These are phyloP conservation scores for Starmerella gropengiesseri DNA, from an alignment of 805 yeast genomes.

Conservation along the genomic window DNA sequence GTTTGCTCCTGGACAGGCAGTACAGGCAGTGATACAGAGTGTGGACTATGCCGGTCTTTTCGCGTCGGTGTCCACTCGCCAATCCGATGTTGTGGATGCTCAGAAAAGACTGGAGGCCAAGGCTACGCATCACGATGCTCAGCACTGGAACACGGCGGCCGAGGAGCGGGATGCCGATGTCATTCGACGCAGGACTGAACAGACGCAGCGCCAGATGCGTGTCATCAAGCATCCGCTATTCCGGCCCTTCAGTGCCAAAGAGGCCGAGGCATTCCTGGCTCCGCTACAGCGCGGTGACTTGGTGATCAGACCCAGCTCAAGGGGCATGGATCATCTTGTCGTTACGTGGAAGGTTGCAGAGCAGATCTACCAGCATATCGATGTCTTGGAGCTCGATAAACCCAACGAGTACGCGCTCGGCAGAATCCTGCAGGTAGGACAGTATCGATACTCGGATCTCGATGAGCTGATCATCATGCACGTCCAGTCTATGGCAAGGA, in stretches of 20 bases:
- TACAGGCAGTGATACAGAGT: slow-evolving; percentile 65
- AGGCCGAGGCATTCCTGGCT: slow-evolving; percentile 89
- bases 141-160: slow-evolving; percentile 65
- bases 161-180: slow-evolving; percentile 54
- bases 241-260: slow-evolving; percentile 67
- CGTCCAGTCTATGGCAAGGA: slow-evolving; percentile 68
- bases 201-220: slow-evolving; percentile 58
- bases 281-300: slow-evolving; percentile 82
- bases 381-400: slow-evolving; percentile 64
- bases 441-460: slow-evolving; percentile 64
- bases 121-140: slow-evolving; percentile 38
- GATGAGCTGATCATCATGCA: slow-evolving; percentile 88
- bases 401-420: slow-evolving; percentile 55
- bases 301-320: slow-evolving; percentile 88
- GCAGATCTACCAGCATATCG: slow-evolving; percentile 81
- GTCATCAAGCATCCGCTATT: slow-evolving; percentile 86
- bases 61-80: slow-evolving; percentile 62
- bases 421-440: slow-evolving; percentile 52
- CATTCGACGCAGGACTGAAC: slow-evolving; percentile 56
- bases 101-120: slow-evolving; percentile 28
- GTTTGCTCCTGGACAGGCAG: slow-evolving; percentile 54
- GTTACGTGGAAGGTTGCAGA: slow-evolving; percentile 95
- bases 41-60: slow-evolving; percentile 65
- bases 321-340: slow-evolving; percentile 77
- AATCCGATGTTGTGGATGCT: slow-evolving; percentile 51